Conservation (phyloP, 2,329 filamentous ascomycete genomes). For the Paracoccidioides brasiliensis region DNA sequence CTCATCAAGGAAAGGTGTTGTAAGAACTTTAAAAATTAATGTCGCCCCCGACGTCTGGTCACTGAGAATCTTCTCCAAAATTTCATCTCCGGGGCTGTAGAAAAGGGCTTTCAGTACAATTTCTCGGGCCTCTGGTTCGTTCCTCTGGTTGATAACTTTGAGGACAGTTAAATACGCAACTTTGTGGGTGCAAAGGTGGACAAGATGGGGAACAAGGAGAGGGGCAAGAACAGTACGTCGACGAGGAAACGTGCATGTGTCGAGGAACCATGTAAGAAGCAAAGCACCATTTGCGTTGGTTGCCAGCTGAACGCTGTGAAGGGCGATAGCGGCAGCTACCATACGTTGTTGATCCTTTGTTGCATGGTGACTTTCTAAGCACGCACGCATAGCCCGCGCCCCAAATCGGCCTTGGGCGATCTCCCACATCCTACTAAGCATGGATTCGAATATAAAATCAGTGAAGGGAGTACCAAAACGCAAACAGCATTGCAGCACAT, state of each 20-base stretch:
- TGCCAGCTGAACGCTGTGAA: conserved; percentile 90
- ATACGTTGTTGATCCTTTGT: conserved; percentile 92
- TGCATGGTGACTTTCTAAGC: conserved; percentile 87
- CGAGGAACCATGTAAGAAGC: conserved; percentile 91
- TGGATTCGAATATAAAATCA: conserved; percentile 95
- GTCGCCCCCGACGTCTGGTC: conserved; percentile 90
- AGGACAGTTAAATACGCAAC: conserved; percentile 93
- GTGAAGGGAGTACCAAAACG: conserved; percentile 83
- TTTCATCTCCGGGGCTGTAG: conserved; percentile 75
- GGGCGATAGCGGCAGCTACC: conserved; percentile 85
- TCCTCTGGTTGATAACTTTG: conserved; percentile 97
- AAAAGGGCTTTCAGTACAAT: conserved; percentile 82
- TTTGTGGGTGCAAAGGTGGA: conserved; percentile 95
- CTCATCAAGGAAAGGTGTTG: conserved; percentile 94
- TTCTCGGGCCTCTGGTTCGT: conserved; percentile 83
- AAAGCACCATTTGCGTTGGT: conserved; percentile 93
- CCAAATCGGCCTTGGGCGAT: conserved; percentile 86
- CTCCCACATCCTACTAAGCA: conserved; percentile 90
- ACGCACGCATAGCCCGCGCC: conserved; percentile 90
- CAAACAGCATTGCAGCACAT: conserved; percentile 90
- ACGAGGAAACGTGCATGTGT: conserved; percentile 90
- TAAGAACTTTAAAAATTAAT: conserved; percentile 95
- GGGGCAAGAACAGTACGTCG: conserved; percentile 85
- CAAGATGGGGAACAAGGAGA: conserved; percentile 78
- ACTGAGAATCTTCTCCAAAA: conserved; percentile 76